Percentiles rank a stretch among this genome's conserved stretches.
Evolutionary conservation across 2,329 filamentous ascomycete species (phyloP).

Genomic region (Diaporthe batatas): DNA sequence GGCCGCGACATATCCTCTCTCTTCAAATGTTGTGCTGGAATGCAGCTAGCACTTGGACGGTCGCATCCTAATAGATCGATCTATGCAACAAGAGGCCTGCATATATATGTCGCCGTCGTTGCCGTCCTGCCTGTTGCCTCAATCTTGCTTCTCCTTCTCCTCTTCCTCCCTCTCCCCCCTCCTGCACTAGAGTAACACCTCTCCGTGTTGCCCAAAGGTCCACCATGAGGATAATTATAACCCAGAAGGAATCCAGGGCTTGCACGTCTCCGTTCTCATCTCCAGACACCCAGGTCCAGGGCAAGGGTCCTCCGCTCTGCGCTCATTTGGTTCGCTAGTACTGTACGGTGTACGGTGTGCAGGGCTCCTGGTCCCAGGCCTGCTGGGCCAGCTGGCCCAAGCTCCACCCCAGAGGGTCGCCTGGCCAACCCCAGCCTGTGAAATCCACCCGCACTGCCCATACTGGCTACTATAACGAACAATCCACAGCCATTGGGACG

Average conservation of each 20-base stretch:
- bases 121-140: neutral
- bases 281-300: slow-evolving; percentile 25
- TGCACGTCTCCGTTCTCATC: slow-evolving; percentile 32
- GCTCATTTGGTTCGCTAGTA: slow-evolving; percentile 18
- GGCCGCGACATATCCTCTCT: neutral
- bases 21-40: neutral
- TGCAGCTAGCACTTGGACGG: slow-evolving; percentile 18
- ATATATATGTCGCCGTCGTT: slow-evolving; percentile 19
- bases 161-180: neutral
- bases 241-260: slow-evolving; percentile 30
- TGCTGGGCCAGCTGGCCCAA: slow-evolving; percentile 25
- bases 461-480: neutral
- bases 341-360: neutral
- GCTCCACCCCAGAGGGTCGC: slow-evolving; percentile 21
- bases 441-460: slow-evolving; percentile 22
- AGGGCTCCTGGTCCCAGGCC: slow-evolving; percentile 22
- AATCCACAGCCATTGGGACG: slow-evolving; percentile 8
- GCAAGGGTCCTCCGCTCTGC: slow-evolving; percentile 28
- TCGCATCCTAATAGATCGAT: neutral
- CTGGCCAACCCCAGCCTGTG: slow-evolving; percentile 28
- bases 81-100: slow-evolving; percentile 8
- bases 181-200: slow-evolving; percentile 1
- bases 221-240: slow-evolving; percentile 36
- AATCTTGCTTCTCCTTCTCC: slow-evolving; percentile 14
- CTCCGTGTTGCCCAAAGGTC: slow-evolving; percentile 21